A percentile compares a stretch with the other conserved stretches of the same genome.
Evolutionary conservation across 192 early-diverging fungal genomes (phyloP).

Genomic region (Backusella circina): DNA sequence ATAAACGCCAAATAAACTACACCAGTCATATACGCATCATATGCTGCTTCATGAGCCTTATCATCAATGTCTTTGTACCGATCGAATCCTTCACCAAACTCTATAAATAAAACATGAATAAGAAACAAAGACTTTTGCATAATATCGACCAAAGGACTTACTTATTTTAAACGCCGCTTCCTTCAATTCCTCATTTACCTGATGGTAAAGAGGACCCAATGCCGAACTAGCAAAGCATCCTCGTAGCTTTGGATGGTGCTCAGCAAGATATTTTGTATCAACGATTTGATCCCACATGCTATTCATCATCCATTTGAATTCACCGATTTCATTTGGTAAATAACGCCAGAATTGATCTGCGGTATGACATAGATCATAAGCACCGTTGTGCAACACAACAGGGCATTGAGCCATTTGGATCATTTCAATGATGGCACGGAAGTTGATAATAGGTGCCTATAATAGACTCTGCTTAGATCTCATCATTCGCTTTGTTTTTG

Average conservation of each 20-base stretch:
- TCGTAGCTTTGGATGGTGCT: constrained; percentile 37
- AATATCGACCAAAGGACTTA: constrained; percentile 11
- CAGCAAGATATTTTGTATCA: constrained; percentile 78
- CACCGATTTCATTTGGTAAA: constrained; percentile 60
- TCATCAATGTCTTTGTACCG: constrained; percentile 33
- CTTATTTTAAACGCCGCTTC: constrained; percentile 48
- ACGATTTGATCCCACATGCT: constrained; percentile 67
- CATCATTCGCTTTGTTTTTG: neutral
- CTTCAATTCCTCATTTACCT: constrained; percentile 14
- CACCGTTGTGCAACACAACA: constrained; percentile 87
- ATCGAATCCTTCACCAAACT: constrained; percentile 47
- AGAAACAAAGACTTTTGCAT: neutral
- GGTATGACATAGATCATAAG: constrained; percentile 83
- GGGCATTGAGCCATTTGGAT: constrained; percentile 69
- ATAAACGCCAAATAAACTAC: constrained; percentile 69
- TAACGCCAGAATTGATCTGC: constrained; percentile 70
- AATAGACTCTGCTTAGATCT: neutral
- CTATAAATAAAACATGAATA: constrained; percentile 21
- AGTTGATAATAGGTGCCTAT: constrained; percentile 41
- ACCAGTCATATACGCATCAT: constrained; percentile 90
- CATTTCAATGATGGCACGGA: constrained; percentile 78
- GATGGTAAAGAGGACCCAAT: constrained; percentile 13
- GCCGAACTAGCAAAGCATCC: constrained; percentile 32
- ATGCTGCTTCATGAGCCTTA: constrained; percentile 86
- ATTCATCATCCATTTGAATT: constrained; percentile 62